Conservation (phyloP, 352 stramenopile species). For the Pythium brachiatum region DNA sequence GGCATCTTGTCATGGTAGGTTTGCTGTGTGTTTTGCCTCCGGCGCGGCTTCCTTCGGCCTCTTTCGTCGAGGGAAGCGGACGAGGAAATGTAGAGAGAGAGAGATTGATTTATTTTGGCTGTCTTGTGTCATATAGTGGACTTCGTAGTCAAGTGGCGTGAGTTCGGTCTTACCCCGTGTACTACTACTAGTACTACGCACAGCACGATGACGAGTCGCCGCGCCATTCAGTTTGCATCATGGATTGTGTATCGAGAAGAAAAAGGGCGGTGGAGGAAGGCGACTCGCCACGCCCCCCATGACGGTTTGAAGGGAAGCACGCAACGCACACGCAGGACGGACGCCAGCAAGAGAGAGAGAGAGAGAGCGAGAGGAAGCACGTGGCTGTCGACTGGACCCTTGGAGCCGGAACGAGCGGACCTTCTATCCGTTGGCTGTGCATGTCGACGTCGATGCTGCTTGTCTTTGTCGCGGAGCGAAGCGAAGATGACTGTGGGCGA, state of each 20-base stretch:
- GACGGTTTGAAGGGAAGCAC: slow-evolving; percentile 27
- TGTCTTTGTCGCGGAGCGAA: slow-evolving; percentile 19
- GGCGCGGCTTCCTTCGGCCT: background rate
- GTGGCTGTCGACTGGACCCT: background rate
- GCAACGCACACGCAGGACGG: slow-evolving; percentile 15
- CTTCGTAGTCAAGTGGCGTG: slow-evolving; percentile 5
- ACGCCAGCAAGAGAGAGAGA: background rate
- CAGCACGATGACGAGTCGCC: background rate
- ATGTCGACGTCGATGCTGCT: slow-evolving; percentile 7
- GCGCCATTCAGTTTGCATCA: background rate
- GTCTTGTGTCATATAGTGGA: slow-evolving; percentile 25
- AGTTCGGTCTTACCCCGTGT: slow-evolving; percentile 11
- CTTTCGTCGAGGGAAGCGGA: slow-evolving; percentile 13
- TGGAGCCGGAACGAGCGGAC: slow-evolving; percentile 14
- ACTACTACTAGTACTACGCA: background rate
- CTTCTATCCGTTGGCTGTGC: slow-evolving; percentile 22
- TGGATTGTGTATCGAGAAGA: slow-evolving; percentile 13
- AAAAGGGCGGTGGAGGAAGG: slow-evolving; percentile 6
- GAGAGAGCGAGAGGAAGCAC: background rate
- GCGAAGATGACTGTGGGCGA: too few species aligned
- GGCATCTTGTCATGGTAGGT: slow-evolving; percentile 32
- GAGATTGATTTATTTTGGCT: slow-evolving; percentile 27
- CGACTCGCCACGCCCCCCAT: slow-evolving; percentile 8
- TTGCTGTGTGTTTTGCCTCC: slow-evolving; percentile 20
- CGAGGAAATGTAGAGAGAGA: slow-evolving; percentile 1